phyloP scores from a whole-genome alignment of 2,329 filamentous ascomycete species.

The Penicillium sp. region DNA sequence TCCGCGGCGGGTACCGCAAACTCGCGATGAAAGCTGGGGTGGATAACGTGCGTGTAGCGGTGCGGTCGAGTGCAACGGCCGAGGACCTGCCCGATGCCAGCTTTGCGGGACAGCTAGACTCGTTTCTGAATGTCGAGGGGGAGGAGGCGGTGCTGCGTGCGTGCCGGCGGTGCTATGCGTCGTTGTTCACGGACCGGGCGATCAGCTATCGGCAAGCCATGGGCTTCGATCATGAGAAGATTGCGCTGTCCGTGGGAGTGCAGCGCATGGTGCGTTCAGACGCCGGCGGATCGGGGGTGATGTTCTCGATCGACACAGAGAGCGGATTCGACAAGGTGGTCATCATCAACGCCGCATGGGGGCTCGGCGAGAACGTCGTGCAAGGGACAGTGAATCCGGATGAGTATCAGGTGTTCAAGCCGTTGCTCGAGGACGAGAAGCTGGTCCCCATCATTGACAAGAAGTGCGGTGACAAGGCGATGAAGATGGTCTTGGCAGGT shows the following conservation, averaged over 20 bases:
- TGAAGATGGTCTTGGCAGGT: not conserved
- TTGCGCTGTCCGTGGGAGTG: slow-evolving; percentile 21
- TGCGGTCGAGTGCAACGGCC: slow-evolving; percentile 37
- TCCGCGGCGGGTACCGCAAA: slow-evolving; percentile 24
- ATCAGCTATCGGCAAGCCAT: slow-evolving; percentile 30
- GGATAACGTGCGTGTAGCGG: slow-evolving; percentile 30
- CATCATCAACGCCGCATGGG: slow-evolving; percentile 37
- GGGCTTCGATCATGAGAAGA: slow-evolving; percentile 17
- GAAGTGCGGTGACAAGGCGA: not conserved
- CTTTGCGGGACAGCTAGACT: slow-evolving; percentile 38
- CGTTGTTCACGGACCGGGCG: slow-evolving; percentile 30
- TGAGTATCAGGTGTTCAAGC: slow-evolving; percentile 39
- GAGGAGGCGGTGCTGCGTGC: slow-evolving; percentile 27
- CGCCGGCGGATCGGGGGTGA: slow-evolving; percentile 32
- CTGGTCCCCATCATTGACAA: slow-evolving; percentile 29
- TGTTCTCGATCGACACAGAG: slow-evolving; percentile 40
- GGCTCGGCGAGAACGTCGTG: slow-evolving; percentile 37
- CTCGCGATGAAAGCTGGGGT: slow-evolving; percentile 18
- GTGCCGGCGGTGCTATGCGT: slow-evolving; percentile 35
- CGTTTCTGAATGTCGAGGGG: slow-evolving; percentile 34
- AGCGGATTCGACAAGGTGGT: slow-evolving; percentile 37
- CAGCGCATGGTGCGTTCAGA: slow-evolving; percentile 32
- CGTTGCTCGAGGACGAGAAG: slow-evolving; percentile 22
- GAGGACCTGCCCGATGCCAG: slow-evolving; percentile 38
- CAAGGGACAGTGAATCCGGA: slow-evolving; percentile 37